phyloP scores from a whole-genome alignment of 768 basidiomycete species.

The Tulasnella sp. region DNA sequence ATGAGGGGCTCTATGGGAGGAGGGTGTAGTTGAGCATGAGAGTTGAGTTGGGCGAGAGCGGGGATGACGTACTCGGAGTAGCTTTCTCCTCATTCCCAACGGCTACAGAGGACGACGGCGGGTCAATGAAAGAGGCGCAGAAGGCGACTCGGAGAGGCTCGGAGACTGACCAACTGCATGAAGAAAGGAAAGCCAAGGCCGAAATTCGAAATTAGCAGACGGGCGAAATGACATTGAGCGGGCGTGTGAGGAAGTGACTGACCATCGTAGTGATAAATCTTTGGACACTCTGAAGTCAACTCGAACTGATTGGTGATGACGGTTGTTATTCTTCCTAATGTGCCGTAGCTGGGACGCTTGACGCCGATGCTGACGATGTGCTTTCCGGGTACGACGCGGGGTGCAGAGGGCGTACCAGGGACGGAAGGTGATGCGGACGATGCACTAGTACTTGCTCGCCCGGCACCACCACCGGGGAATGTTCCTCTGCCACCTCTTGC shows the following conservation, averaged over 20 bases:
- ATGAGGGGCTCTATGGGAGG: constrained; percentile 57
- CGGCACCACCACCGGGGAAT: not conserved
- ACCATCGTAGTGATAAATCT: constrained; percentile 81
- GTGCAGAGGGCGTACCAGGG: not conserved
- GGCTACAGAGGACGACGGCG: constrained; percentile 1
- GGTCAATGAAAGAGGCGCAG: not conserved
- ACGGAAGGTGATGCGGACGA: not conserved
- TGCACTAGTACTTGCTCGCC: not conserved
- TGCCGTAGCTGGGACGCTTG: constrained; percentile 46
- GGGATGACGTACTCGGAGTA: constrained; percentile 12
- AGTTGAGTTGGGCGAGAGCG: constrained; percentile 39
- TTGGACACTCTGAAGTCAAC: constrained; percentile 55
- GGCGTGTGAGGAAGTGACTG: constrained; percentile 35
- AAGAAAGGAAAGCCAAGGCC: not conserved
- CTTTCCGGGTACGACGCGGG: not conserved
- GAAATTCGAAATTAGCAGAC: not conserved
- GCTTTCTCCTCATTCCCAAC: constrained; percentile 4
- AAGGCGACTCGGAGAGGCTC: not conserved
- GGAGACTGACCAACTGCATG: constrained; percentile 46
- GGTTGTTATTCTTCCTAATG: constrained; percentile 47
- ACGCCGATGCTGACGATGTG: constrained; percentile 23
- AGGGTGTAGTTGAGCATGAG: constrained; percentile 63
- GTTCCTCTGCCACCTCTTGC: not conserved
- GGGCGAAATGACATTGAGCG: constrained; percentile 2
- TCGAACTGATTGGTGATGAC: constrained; percentile 62